Base-by-base conservation (phyloP, 1,284 basidiomycete genomes). In the Fomitopsis betulina region DNA sequence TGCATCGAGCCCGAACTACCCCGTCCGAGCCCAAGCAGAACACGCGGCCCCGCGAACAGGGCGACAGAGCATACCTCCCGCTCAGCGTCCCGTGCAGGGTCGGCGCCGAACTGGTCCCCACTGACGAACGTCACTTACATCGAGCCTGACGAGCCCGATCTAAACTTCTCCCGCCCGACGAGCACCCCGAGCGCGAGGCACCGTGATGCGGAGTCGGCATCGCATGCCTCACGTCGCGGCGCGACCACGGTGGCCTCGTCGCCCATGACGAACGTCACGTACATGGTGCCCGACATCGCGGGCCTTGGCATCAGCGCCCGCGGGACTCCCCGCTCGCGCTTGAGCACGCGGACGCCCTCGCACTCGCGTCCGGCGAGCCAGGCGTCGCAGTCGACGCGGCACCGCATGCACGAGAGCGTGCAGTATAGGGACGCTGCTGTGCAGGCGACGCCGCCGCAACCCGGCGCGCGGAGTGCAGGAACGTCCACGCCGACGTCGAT, bases 61-160 rank as follows among this genome's bases (percentile, higher is more conserved):
- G n/a, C 52, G 12, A 12, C 15, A 35, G 35, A 35, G 13, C 35
- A 35, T 40, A 21, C 47, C 56, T 32, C 56, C 19, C 30, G 21
- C 7, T 9, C 47, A 23, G 27, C 47, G 7, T 23, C n/a, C 12
- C 25, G 53, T 8, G 32, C 51, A 21, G n/a, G 27, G n/a, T 43
- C 40, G 33, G 43, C 38, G 42, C 25, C 52, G 12, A 12, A 35
- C 38, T 53, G 53, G 49, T 56, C 58, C 21, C 45, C 51, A 17
- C 30, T 35, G 12, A 59, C 54, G n/a, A 38, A 56, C 40, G 53
- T 59, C 2, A 56, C 58, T 2, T 59, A 56, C 40, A 33, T 30
- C 21, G 54, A 53, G 25, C 54, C 58, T 17, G 45, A 42, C 19
- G 19, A 21, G 21, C 42, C 42, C 42, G 42, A 19, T 12, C 10